Evolutionary conservation across 768 basidiomycete species (phyloP).

Genomic region (Psilocybe tampanensis): DNA sequence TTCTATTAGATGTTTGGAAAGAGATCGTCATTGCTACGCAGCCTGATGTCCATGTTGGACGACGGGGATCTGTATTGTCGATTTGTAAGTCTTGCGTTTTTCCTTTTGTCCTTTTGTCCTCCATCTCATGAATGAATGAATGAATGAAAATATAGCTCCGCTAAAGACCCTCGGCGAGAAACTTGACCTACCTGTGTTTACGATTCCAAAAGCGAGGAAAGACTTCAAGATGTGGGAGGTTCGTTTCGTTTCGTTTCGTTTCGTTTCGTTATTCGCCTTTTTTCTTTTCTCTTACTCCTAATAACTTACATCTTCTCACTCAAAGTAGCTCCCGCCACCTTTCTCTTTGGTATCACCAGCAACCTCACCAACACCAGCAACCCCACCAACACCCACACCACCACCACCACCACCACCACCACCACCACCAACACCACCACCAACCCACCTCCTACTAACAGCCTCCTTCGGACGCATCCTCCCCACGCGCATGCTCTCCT

Average conservation of each 20-base stretch:
- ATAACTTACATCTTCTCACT: too few species aligned
- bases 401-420: conserved; percentile 31
- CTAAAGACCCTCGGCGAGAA: conserved; percentile 61
- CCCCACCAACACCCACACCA: conserved; percentile 25
- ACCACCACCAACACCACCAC: conserved; percentile 2
- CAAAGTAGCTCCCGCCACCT: conserved; percentile 41
- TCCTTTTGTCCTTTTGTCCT: neutral
- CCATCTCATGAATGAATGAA: too few species aligned
- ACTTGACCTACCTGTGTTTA: conserved; percentile 54
- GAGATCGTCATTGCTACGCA: conserved; percentile 70
- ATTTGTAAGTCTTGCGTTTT: conserved; percentile 42
- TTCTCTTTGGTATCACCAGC: conserved; percentile 16
- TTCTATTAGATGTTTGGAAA: conserved; percentile 72
- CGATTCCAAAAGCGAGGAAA: conserved; percentile 59
- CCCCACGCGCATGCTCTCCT: conserved; percentile 55
- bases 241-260: too few species aligned
- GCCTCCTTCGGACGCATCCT: conserved; percentile 93
- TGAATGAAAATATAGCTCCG: conserved; percentile 64
- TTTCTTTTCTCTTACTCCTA: too few species aligned
- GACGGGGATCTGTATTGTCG: conserved; percentile 58
- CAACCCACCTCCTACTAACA: conserved; percentile 70
- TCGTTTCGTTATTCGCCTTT: too few species aligned
- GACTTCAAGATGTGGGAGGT: conserved; percentile 73
- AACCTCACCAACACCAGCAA: conserved; percentile 1
- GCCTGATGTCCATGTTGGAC: conserved; percentile 64